phyloP scores from a whole-genome alignment of 257 asterid species.

The Rauvolfia tetraphylla region DNA sequence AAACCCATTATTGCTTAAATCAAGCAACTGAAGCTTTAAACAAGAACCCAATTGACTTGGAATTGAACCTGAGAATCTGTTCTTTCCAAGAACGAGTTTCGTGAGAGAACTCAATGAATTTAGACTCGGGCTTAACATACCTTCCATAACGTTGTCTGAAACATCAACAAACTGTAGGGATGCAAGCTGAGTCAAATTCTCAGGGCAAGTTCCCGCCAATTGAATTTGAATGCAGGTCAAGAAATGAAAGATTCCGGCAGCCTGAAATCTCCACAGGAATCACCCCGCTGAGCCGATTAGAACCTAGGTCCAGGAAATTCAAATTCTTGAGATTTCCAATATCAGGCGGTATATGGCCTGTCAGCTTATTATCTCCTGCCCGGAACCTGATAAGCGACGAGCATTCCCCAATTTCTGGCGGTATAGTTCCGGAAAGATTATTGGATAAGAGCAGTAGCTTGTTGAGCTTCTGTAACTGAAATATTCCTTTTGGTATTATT shows the following conservation, averaged over 20 bases:
- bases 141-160: constrained; percentile 59
- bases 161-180: constrained; percentile 65
- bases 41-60: constrained; percentile 63
- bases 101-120: constrained; percentile 66
- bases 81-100: constrained; percentile 56
- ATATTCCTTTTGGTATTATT: constrained; percentile 54
- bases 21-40: constrained; percentile 64
- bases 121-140: constrained; percentile 49
- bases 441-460: constrained; percentile 58
- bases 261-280: constrained; percentile 60
- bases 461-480: constrained; percentile 53
- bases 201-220: constrained; percentile 55
- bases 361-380: constrained; percentile 52
- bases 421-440: constrained; percentile 56
- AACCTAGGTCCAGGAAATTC: constrained; percentile 66
- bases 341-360: constrained; percentile 56
- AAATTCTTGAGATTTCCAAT: constrained; percentile 62
- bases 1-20: constrained; percentile 59
- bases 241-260: constrained; percentile 68
- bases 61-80: constrained; percentile 55
- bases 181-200: constrained; percentile 40
- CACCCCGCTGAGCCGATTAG: constrained; percentile 53
- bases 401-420: constrained; percentile 65
- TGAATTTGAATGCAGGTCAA: constrained; percentile 73
- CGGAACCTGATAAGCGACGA: constrained; percentile 66